Base-by-base conservation (phyloP, 805 yeast genomes). In the Pichia heedii region DNA sequence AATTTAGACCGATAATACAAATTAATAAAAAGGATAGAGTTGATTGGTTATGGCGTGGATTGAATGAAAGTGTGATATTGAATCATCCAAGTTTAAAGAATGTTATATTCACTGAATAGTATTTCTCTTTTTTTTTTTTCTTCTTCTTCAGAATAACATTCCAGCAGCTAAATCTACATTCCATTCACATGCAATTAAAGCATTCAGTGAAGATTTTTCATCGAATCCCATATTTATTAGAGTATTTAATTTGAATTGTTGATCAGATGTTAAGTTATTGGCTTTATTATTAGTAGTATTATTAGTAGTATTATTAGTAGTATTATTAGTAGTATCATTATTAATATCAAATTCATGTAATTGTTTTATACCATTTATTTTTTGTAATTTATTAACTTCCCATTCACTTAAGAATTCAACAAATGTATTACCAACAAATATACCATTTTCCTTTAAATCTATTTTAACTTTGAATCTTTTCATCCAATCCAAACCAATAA, bases 401-500 rank as follows among this genome's bases (percentile, higher is more conserved):
- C 40, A 60, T 33, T 49, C 48, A 38, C 40, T 47, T 36, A 49
- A 41, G 32, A 49, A 49, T 27, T 40, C 42, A 11, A 49, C 49
- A 34, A 46, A 44, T 15, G 41, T 46, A 26, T 41, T 41, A 27
- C 84, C 93, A 43, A 90, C 76, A 2, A 73, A 69, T 43, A 93
- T 69, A 10, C 71, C 72, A 55, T 84, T 81, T 38, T 68, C 68
- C 36, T 72, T 72, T 52, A 93, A 69, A 60, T 93, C 96, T 41
- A 93, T 77, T 33, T 70, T 66, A 39, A 95, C 95, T 57, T 81
- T 88, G 60, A 88, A 90, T 51, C 96, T 78, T 62, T 82, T 80
- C 54, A 93, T 70, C 95, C 90, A 75, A 61, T 93, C 98, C 41
- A 93, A 68, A 0, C 99, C 99, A 27, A 93, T 70, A 34, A 93